phyloP scores from a whole-genome alignment of 179 eudicot species.

The Corrigiola litoralis region DNA sequence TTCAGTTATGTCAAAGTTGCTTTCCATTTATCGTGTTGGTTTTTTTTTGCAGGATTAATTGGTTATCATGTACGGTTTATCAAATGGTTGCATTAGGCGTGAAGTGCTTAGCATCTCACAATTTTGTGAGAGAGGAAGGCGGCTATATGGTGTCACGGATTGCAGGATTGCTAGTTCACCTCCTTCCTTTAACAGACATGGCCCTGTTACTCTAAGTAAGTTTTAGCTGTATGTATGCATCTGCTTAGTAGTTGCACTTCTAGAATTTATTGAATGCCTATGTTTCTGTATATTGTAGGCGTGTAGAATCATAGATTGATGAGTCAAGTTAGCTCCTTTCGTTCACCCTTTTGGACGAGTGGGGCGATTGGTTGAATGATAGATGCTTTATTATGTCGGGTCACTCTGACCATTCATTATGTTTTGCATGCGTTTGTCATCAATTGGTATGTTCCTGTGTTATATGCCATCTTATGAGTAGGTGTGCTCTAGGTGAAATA shows the following conservation, averaged over 20 bases:
- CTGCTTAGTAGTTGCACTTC: background rate
- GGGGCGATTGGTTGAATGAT: too few species aligned
- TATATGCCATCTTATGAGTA: too few species aligned
- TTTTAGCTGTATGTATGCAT: conserved; percentile 26
- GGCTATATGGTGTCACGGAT: conserved; percentile 21
- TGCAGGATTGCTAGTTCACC: conserved; percentile 31
- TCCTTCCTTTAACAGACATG: conserved; percentile 24
- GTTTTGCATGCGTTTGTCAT: too few species aligned
- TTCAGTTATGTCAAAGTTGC: background rate
- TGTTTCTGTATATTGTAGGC: too few species aligned
- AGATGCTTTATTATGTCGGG: too few species aligned
- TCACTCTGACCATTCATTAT: too few species aligned
- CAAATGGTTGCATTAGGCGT: conserved; percentile 33
- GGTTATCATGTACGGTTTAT: conserved; percentile 37
- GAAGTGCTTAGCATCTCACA: conserved; percentile 29
- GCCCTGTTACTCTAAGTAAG: conserved; percentile 21
- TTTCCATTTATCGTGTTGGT: background rate
- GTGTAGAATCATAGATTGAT: too few species aligned
- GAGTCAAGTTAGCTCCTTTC: too few species aligned
- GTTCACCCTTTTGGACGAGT: too few species aligned
- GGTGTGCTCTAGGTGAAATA: too few species aligned
- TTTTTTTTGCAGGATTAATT: conserved; percentile 28
- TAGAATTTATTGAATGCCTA: too few species aligned
- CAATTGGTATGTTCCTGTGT: too few species aligned
- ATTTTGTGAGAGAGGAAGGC: conserved; percentile 29